A percentile compares a stretch with the other conserved stretches of the same genome.
These are phyloP conservation scores for Calonectria leucothoes DNA, from an alignment of 2,329 filamentous ascomycete genomes.

Conservation along the genomic window DNA sequence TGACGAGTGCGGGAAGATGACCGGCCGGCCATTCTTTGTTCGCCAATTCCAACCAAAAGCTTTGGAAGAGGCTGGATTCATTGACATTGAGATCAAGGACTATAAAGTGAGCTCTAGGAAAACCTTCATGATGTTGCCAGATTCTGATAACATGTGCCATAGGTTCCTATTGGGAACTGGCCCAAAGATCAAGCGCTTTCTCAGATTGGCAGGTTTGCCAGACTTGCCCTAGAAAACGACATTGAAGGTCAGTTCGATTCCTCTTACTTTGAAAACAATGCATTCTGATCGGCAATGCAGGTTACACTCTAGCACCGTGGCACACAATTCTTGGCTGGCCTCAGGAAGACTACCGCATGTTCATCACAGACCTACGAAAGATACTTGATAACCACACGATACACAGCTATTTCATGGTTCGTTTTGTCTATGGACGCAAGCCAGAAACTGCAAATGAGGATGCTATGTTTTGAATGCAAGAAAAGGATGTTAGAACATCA, in stretches of 20 bases:
- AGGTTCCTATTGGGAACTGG: slow-evolving; percentile 19
- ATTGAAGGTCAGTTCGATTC: too few relatives aligned
- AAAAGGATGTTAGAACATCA: too few relatives aligned
- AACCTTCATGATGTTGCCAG: too few relatives aligned
- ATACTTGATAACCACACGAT: slow-evolving; percentile 28
- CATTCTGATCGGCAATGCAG: not conserved
- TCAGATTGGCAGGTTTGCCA: slow-evolving; percentile 18
- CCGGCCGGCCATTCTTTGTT: slow-evolving; percentile 29
- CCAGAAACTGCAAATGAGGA: too few relatives aligned
- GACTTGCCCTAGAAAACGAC: not conserved
- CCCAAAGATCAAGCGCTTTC: slow-evolving; percentile 22
- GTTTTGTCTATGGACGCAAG: slow-evolving; percentile 36
- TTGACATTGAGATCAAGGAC: slow-evolving; percentile 29
- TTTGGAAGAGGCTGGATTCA: slow-evolving; percentile 33
- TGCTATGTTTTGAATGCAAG: too few relatives aligned
- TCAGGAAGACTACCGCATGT: slow-evolving; percentile 33
- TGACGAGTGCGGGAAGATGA: slow-evolving; percentile 25
- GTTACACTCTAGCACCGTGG: slow-evolving; percentile 35
- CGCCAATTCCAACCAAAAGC: slow-evolving; percentile 30
- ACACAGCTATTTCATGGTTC: slow-evolving; percentile 33
- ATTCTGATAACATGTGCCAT: too few relatives aligned
- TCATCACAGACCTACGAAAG: slow-evolving; percentile 33
- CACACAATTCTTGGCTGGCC: slow-evolving; percentile 34
- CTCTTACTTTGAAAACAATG: too few relatives aligned
- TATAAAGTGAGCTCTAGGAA: slow-evolving; percentile 34